These are phyloP conservation scores for Cladorrhinum samala DNA, from an alignment of 495 filamentous ascomycete genomes.

Conservation along the genomic window DNA sequence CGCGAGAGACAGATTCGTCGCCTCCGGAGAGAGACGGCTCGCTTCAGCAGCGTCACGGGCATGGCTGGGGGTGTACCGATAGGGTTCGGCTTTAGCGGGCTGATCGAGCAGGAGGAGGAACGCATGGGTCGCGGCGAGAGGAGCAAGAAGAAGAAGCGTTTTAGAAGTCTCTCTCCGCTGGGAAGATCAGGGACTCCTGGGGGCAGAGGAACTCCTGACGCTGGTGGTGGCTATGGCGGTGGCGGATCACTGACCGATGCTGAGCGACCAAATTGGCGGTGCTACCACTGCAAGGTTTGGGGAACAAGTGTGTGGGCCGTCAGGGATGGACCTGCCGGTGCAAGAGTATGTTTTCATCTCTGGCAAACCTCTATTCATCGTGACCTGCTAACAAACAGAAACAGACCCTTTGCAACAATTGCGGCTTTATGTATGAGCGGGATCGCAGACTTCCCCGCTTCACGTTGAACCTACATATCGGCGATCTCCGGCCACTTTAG, in stretches of 20 bases:
- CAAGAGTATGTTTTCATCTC: constrained; percentile 56
- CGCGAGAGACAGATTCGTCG: constrained; percentile 84
- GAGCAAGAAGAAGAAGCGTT: constrained; percentile 88
- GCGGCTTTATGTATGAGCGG: constrained; percentile 81
- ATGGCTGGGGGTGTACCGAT: constrained; percentile 59
- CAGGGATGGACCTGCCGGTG: constrained; percentile 79
- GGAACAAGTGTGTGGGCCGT: constrained; percentile 92
- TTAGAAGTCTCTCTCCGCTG: constrained; percentile 78
- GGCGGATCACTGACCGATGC: constrained; percentile 67
- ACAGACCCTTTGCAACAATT: constrained; percentile 91
- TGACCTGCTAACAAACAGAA: constrained; percentile 9
- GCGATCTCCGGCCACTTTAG: constrained; percentile 37
- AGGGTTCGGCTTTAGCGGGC: constrained; percentile 50
- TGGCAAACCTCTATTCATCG: not conserved
- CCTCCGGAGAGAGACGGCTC: constrained; percentile 81
- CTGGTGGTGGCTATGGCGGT: constrained; percentile 56
- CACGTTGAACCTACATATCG: constrained; percentile 66
- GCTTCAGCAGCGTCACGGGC: constrained; percentile 79
- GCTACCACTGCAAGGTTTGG: constrained; percentile 82
- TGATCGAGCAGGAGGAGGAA: constrained; percentile 56
- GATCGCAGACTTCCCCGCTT: constrained; percentile 79
- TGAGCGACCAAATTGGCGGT: constrained; percentile 83
- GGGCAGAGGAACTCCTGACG: constrained; percentile 67
- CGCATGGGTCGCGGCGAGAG: constrained; percentile 80
- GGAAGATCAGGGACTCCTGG: constrained; percentile 62